Base-by-base conservation (phyloP, 257 asterid genomes). In the Solanum etuberosum region DNA sequence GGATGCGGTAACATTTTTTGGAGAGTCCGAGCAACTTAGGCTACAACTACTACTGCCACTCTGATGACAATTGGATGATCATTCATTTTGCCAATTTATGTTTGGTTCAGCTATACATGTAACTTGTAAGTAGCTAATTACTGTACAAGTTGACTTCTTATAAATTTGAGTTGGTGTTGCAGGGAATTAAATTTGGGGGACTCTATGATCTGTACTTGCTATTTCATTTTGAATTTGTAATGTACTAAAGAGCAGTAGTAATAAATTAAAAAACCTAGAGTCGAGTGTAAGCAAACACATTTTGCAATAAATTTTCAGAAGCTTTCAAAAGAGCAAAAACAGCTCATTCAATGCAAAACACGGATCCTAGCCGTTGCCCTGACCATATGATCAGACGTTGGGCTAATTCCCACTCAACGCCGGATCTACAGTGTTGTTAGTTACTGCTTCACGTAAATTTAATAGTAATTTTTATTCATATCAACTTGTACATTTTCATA, bases 291-390 rank as follows among this genome's bases (percentile, higher is more conserved):
- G 18, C 18, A 54, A 46, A 10, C 5, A 46, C 11, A 80, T 80
- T 43, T 80, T 27, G 38, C 67, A 80, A 46, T 80, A 27, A 46
- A 80, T 46, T 80, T 80, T 46, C 40, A 77, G 63, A 77, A 77
- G 37, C 83, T 76, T 76, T 42, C 76, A 70, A 76, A 10, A 25
- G 21, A 74, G 34, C 43, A 16, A 74, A 74, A 40, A 43, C 59
- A 25, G 9, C 84, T 80, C 67, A 80, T 80, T 80, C 18, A 80
- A 80, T 80, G 67, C 67, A 80, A 27, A 80, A 48, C 40, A 80
- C 84, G 84, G 42, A 80, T 80, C 84, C 40, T 80, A 80, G 84
- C 67, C 42, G 84, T 80, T 80, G 85, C 42, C 27, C 84, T 42
- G 84, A 25, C 37, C 84, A 35, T 35, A 35, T n/a, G n/a, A n/a